A percentile compares a stretch with the other conserved stretches of the same genome.
Evolutionary conservation across 192 early-diverging fungal species (phyloP).

Genomic region (Coemansia sp.): DNA sequence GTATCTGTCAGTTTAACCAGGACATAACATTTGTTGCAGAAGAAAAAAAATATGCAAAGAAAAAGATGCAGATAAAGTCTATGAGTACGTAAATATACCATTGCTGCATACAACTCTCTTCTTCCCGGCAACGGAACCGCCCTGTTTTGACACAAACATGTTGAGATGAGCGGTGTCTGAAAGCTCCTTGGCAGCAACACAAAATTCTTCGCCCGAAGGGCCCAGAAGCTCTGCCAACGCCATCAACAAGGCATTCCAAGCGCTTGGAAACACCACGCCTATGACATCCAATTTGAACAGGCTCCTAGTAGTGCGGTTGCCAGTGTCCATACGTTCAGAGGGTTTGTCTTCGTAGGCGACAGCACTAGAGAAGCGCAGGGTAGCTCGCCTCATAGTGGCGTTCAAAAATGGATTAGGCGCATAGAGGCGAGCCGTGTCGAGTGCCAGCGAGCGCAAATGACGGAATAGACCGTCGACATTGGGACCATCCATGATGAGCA

Average conservation of each 20-base stretch:
- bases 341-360: constrained; percentile 23
- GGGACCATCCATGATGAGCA: constrained; percentile 33
- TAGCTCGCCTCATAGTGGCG: constrained; percentile 32
- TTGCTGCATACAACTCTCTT: constrained; percentile 19
- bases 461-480: constrained; percentile 31
- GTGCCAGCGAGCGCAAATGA: constrained; percentile 15
- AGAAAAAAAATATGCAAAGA: neutral
- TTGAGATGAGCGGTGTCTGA: constrained; percentile 41
- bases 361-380: constrained; percentile 30
- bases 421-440: constrained; percentile 28
- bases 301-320: constrained; percentile 6
- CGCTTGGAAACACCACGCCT: constrained; percentile 44
- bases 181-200: constrained; percentile 32
- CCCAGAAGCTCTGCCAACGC: constrained; percentile 22
- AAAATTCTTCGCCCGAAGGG: constrained; percentile 2
- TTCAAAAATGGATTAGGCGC: constrained; percentile 36
- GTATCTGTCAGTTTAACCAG: neutral
- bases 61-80: neutral
- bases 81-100: constrained; percentile 8
- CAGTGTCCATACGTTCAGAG: neutral
- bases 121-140: constrained; percentile 38
- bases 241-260: constrained; percentile 29
- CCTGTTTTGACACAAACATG: constrained; percentile 49
- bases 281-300: constrained; percentile 34
- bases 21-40: neutral